Percentiles rank a stretch among this genome's conserved stretches.
phyloP scores from a whole-genome alignment of 2,329 filamentous ascomycete species.

The Aspergillus phoenicis region DNA sequence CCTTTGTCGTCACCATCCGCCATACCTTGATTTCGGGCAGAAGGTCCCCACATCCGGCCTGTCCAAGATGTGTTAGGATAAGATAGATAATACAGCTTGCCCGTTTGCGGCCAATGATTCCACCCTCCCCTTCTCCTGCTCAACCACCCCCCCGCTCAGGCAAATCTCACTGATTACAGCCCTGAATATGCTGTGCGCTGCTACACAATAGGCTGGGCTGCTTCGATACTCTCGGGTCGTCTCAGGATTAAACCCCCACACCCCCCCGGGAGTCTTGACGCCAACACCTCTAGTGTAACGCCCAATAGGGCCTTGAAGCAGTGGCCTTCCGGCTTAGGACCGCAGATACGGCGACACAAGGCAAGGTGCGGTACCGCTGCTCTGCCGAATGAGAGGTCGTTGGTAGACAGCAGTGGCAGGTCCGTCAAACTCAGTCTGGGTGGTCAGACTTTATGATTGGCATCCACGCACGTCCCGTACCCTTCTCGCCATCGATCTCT shows the following conservation, averaged over 20 bases:
- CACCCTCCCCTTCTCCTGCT: too few relatives aligned
- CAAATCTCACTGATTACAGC: conserved; percentile 1
- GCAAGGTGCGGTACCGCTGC: conserved; percentile 7
- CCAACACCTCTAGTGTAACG: conserved; percentile 10
- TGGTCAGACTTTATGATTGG: conserved; percentile 10
- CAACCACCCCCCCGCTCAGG: conserved; percentile 1
- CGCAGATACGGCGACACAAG: conserved; percentile 13
- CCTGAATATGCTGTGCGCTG: conserved; percentile 1
- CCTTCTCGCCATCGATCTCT: neutral
- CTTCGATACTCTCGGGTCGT: neutral
- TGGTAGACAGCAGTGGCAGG: neutral
- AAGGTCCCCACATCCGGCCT: conserved; percentile 8
- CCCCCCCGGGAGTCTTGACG: conserved; percentile 1
- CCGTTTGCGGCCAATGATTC: conserved; percentile 16
- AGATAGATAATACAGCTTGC: conserved; percentile 1
- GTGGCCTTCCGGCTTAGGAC: conserved; percentile 19
- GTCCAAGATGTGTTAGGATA: neutral
- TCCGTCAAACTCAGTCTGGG: conserved; percentile 11
- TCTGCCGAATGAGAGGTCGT: conserved; percentile 8
- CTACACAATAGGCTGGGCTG: conserved; percentile 5
- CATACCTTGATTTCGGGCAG: conserved; percentile 16
- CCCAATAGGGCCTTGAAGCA: conserved; percentile 22
- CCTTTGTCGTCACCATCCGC: neutral
- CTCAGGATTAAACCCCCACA: neutral
- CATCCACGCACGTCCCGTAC: neutral